These are phyloP conservation scores for Gomphus sp. DNA, from an alignment of 1,284 basidiomycete genomes.

Conservation along the genomic window DNA sequence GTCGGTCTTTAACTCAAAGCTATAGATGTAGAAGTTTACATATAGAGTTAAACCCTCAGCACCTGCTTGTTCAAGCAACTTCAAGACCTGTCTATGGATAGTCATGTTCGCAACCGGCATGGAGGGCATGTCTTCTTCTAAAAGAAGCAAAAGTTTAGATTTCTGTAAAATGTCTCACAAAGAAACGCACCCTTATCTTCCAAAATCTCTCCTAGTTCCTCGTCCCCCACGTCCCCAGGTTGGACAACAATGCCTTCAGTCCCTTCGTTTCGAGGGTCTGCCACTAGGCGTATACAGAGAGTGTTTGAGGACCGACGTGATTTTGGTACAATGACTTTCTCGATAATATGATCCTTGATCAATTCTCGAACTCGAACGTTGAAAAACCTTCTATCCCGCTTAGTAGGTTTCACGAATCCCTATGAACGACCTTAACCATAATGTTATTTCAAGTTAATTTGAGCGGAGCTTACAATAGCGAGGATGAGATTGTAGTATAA, in stretches of 20 bases:
- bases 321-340: slow-evolving; percentile 42
- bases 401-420: slow-evolving; percentile 66
- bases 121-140: background rate
- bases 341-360: slow-evolving; percentile 58
- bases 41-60: slow-evolving; percentile 59
- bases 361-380: slow-evolving; percentile 61
- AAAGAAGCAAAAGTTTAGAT: background rate
- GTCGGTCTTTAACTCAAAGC: background rate
- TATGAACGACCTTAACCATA: slow-evolving; percentile 20
- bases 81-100: slow-evolving; percentile 66
- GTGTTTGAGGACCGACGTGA: background rate
- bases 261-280: background rate
- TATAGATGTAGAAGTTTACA: slow-evolving; percentile 29
- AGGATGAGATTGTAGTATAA: slow-evolving; percentile 60
- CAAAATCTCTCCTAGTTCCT: slow-evolving; percentile 12
- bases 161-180: background rate
- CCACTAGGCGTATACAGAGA: slow-evolving; percentile 14
- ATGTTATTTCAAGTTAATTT: background rate
- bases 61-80: slow-evolving; percentile 58
- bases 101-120: slow-evolving; percentile 36
- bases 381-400: slow-evolving; percentile 70
- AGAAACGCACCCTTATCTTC: background rate
- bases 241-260: slow-evolving; percentile 5
- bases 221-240: slow-evolving; percentile 24
- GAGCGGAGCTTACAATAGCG: slow-evolving; percentile 43